Conservation (phyloP, 2,329 filamentous ascomycete species). For the Paraphaeosphaeria sporulosa region DNA sequence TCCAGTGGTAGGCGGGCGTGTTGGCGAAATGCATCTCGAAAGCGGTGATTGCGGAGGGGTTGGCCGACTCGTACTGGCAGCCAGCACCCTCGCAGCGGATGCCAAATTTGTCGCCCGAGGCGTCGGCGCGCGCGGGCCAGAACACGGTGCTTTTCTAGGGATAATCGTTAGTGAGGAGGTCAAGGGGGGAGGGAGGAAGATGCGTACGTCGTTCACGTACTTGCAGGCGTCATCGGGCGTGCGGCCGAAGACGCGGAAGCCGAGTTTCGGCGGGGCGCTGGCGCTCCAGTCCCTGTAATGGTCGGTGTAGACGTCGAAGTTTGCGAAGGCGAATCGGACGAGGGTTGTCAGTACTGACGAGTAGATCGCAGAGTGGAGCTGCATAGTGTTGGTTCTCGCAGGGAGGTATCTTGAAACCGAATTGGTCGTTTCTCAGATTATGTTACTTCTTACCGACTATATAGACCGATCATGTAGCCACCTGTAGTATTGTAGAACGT, state of each 20-base stretch:
- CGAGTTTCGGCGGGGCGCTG: not conserved
- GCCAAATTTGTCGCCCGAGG: not conserved
- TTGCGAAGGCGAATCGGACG: not conserved
- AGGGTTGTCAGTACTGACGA: not conserved
- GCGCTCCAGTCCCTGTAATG: not conserved
- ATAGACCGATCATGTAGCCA: not conserved
- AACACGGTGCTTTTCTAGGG: not conserved
- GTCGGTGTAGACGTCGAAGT: constrained; percentile 7
- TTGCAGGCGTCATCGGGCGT: not conserved
- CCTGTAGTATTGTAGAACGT: constrained; percentile 4
- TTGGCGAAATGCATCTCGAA: constrained; percentile 5
- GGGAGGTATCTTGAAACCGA: no score
- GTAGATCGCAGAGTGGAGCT: not conserved
- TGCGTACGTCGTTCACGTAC: not conserved
- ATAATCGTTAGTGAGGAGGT: no score
- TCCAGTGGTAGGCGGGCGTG: not conserved
- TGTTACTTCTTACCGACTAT: not conserved
- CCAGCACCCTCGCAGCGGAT: not conserved
- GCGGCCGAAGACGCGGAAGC: constrained; percentile 2
- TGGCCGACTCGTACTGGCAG: not conserved
- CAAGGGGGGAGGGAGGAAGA: not conserved
- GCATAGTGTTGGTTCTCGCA: not conserved
- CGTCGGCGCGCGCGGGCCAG: constrained; percentile 1
- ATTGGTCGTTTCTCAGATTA: not conserved
- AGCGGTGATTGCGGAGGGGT: not conserved